phyloP scores from a whole-genome alignment of 2,329 filamentous ascomycete genomes.

The Fusarium anthophilum region DNA sequence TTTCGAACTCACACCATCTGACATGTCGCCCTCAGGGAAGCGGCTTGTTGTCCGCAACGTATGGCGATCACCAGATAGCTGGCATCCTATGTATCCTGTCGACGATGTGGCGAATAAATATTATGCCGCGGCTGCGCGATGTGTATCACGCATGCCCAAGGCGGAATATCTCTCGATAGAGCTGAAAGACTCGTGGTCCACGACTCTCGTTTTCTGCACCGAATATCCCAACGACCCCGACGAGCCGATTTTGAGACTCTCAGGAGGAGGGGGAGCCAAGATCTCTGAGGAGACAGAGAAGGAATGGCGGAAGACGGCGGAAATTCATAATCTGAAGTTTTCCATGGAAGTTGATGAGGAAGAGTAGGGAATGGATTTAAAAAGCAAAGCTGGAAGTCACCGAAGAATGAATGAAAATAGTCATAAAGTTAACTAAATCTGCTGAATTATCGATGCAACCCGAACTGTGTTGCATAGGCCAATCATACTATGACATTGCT shows the following conservation, averaged over 20 bases:
- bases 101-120: not conserved
- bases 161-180: not conserved
- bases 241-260: not conserved
- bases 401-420: not conserved
- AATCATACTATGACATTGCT: not conserved
- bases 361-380: not conserved
- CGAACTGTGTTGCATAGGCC: accelerated
- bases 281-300: not conserved
- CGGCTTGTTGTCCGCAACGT: no score
- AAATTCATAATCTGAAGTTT: not conserved
- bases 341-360: not conserved
- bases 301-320: not conserved
- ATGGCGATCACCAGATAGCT: not conserved
- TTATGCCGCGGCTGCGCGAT: not conserved
- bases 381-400: not conserved
- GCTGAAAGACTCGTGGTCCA: not conserved
- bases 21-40: not conserved
- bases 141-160: not conserved
- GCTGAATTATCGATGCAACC: accelerated
- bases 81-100: not conserved
- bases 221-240: not conserved
- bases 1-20: not conserved
- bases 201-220: not conserved
- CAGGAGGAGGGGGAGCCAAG: not conserved
- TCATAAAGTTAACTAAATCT: accelerated